These are phyloP conservation scores for Aspergillus carlsbadensis DNA, from an alignment of 495 filamentous ascomycete genomes.

Conservation along the genomic window DNA sequence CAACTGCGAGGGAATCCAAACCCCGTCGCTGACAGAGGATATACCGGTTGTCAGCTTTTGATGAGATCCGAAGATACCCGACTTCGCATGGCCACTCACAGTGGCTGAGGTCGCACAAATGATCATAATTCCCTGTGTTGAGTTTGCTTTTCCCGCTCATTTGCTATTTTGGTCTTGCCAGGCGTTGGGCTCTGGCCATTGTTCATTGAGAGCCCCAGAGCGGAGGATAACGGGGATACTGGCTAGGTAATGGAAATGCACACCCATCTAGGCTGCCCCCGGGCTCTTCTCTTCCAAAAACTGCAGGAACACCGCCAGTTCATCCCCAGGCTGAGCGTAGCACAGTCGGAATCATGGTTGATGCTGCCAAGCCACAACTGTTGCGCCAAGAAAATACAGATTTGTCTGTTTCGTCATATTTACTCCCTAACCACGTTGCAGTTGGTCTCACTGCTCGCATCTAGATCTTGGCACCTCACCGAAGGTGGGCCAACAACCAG, in stretches of 20 bases:
- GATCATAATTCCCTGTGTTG: slow-evolving; percentile 7
- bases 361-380: slow-evolving; percentile 21
- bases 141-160: slow-evolving; percentile 3
- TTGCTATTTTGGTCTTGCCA: background rate
- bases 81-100: slow-evolving; percentile 10
- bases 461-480: slow-evolving; percentile 10
- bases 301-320: slow-evolving; percentile 31
- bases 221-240: background rate
- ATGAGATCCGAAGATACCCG: slow-evolving; percentile 17
- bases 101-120: slow-evolving; percentile 15
- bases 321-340: slow-evolving; percentile 8
- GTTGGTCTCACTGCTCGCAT: slow-evolving; percentile 14
- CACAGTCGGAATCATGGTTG: slow-evolving; percentile 11
- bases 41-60: slow-evolving; percentile 13
- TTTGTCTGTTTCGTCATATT: slow-evolving; percentile 17
- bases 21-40: slow-evolving; percentile 7
- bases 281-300: slow-evolving; percentile 7
- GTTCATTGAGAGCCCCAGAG: background rate
- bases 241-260: background rate
- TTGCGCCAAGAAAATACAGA: slow-evolving; percentile 23
- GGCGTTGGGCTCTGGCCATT: background rate
- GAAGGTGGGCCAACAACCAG: background rate
- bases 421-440: slow-evolving; percentile 27
- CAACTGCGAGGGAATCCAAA: slow-evolving; percentile 2
- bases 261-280: background rate